These are phyloP conservation scores for Polygonum aviculare DNA, from an alignment of 148 eudicot genomes.

Conservation along the genomic window DNA sequence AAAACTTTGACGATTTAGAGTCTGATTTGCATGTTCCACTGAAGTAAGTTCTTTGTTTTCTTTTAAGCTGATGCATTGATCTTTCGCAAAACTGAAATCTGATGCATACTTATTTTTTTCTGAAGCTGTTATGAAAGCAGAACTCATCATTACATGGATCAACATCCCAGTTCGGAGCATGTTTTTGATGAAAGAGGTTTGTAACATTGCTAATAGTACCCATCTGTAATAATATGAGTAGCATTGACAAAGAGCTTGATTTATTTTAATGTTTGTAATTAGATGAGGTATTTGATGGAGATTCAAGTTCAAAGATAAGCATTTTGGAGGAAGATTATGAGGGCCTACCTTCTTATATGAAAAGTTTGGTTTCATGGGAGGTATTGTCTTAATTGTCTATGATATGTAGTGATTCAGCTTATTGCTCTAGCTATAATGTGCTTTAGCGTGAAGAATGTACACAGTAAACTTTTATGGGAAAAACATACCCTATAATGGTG, in stretches of 20 bases:
- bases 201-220: constrained; percentile 20
- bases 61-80: neutral
- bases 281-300: constrained; percentile 9
- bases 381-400: constrained; percentile 22
- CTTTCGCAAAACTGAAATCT: constrained; percentile 1
- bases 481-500: neutral
- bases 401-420: neutral
- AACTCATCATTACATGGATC: constrained; percentile 11
- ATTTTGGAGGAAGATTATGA: constrained; percentile 66
- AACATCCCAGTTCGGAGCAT: constrained; percentile 18
- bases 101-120: neutral
- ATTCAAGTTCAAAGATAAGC: constrained; percentile 26
- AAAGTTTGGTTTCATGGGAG: constrained; percentile 77
- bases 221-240: neutral
- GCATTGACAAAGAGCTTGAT: neutral
- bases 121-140: neutral
- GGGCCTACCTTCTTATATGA: constrained; percentile 76
- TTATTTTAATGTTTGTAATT: neutral
- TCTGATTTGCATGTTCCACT: constrained; percentile 18
- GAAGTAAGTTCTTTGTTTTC: constrained; percentile 21
- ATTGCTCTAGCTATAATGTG: neutral
- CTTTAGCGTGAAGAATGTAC: neutral
- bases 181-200: constrained; percentile 11
- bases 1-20: constrained; percentile 24
- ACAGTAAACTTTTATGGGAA: neutral